These are phyloP conservation scores for Arthrobotrys entomopaga DNA, from an alignment of 2,329 filamentous ascomycete species.

Conservation along the genomic window DNA sequence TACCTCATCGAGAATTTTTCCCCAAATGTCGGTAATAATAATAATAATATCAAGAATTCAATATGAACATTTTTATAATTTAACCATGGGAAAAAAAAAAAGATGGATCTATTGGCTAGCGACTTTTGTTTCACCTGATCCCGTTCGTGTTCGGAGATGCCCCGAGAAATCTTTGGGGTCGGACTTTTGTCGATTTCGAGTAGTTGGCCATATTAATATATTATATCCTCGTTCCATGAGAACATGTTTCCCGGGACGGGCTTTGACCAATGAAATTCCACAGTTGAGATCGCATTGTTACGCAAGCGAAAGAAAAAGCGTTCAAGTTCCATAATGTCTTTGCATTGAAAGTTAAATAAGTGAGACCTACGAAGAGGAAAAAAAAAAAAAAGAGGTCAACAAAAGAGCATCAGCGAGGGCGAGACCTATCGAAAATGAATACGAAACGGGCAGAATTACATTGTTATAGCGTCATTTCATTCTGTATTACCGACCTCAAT, in stretches of 20 bases:
- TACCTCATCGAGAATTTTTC: too few species aligned
- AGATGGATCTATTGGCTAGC: slow-evolving; percentile 5
- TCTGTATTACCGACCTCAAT: slow-evolving; percentile 41
- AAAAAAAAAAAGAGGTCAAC: not conserved
- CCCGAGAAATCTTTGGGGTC: slow-evolving; percentile 30
- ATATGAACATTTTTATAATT: too few species aligned
- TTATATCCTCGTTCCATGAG: slow-evolving; percentile 1
- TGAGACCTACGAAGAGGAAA: too few species aligned
- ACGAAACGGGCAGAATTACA: slow-evolving; percentile 19
- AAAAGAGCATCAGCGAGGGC: not conserved
- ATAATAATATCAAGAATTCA: too few species aligned
- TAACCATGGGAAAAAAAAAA: not conserved
- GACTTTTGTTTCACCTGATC: slow-evolving; percentile 43
- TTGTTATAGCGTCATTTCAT: slow-evolving; percentile 43
- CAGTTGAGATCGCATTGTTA: slow-evolving; percentile 23
- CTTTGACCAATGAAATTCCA: slow-evolving; percentile 22
- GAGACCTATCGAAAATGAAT: not conserved
- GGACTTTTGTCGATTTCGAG: not conserved
- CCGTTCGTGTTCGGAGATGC: slow-evolving; percentile 54
- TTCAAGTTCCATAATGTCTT: slow-evolving; percentile 13
- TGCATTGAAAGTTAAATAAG: too few species aligned
- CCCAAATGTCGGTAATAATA: too few species aligned
- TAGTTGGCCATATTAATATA: not conserved
- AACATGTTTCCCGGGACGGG: not conserved
- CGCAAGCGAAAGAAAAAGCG: slow-evolving; percentile 18